phyloP scores from a whole-genome alignment of 139 green algal genomes.

The Chlamydomonas asymmetrica region DNA sequence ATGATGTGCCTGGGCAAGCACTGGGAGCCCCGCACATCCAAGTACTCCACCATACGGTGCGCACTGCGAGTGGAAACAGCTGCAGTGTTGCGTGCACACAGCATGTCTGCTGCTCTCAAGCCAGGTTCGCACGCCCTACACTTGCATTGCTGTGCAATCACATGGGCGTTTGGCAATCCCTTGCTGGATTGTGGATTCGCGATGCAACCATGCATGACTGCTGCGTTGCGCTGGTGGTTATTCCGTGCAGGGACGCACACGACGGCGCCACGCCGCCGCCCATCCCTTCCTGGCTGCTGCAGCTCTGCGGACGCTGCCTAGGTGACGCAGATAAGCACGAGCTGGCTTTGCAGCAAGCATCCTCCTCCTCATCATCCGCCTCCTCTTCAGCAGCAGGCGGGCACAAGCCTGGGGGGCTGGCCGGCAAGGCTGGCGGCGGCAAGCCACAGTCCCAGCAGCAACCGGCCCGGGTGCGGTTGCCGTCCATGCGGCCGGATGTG shows the following conservation, averaged over 20 bases:
- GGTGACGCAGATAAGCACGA: too few species aligned
- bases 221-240: too few species aligned
- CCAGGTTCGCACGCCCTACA: too few species aligned
- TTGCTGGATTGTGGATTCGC: too few species aligned
- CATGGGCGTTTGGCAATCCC: too few species aligned
- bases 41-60: constrained; percentile 33
- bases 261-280: constrained; percentile 53
- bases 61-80: not conserved
- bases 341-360: too few species aligned
- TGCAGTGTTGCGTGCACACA: too few species aligned
- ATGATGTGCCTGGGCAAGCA: constrained; percentile 70
- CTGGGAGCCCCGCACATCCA: constrained; percentile 45
- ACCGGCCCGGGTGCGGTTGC: constrained; percentile 13
- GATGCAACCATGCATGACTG: too few species aligned
- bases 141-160: too few species aligned
- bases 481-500: constrained; percentile 39
- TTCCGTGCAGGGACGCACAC: too few species aligned
- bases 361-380: not conserved
- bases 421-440: not conserved
- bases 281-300: constrained; percentile 36
- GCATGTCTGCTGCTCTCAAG: too few species aligned
- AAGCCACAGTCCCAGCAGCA: too few species aligned
- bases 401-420: not conserved
- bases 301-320: constrained; percentile 16
- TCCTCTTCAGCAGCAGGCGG: not conserved